phyloP scores from a whole-genome alignment of 2,329 filamentous ascomycete species.

The Fusarium fracticaudum region DNA sequence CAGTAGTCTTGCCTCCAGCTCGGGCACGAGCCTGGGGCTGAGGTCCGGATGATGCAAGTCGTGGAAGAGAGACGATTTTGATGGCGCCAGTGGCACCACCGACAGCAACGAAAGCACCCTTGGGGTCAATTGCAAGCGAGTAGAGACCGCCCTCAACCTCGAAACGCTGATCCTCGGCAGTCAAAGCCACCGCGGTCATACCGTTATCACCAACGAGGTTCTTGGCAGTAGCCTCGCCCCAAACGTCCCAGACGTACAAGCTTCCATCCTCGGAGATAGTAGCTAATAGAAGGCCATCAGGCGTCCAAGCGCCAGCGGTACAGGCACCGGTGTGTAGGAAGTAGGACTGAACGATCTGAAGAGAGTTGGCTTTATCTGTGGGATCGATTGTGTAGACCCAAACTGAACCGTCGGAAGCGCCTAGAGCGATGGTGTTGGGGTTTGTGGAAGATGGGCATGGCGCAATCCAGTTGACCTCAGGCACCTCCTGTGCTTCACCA shows the following conservation, averaged over 20 bases:
- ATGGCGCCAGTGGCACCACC: constrained; percentile 90
- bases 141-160: constrained; percentile 91
- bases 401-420: constrained; percentile 88
- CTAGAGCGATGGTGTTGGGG: constrained; percentile 85
- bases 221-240: constrained; percentile 75
- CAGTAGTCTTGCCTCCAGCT: constrained; percentile 47
- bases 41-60: constrained; percentile 52
- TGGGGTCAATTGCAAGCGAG: constrained; percentile 84
- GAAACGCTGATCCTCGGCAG: constrained; percentile 86
- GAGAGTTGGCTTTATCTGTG: constrained; percentile 64
- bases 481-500: constrained; percentile 85
- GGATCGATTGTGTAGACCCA: constrained; percentile 94
- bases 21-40: constrained; percentile 38
- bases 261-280: constrained; percentile 90
- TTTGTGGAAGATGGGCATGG: constrained; percentile 77
- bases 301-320: constrained; percentile 91
- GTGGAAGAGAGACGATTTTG: constrained; percentile 84
- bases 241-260: constrained; percentile 93
- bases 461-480: constrained; percentile 92
- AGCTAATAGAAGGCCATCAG: constrained; percentile 85
- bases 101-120: constrained; percentile 80
- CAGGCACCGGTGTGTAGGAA: constrained; percentile 88
- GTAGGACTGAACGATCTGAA: constrained; percentile 89
- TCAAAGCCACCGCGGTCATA: constrained; percentile 78
- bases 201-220: constrained; percentile 62